These are phyloP conservation scores for Solanum stenotomum DNA, from an alignment of 257 asterid genomes.

Conservation along the genomic window DNA sequence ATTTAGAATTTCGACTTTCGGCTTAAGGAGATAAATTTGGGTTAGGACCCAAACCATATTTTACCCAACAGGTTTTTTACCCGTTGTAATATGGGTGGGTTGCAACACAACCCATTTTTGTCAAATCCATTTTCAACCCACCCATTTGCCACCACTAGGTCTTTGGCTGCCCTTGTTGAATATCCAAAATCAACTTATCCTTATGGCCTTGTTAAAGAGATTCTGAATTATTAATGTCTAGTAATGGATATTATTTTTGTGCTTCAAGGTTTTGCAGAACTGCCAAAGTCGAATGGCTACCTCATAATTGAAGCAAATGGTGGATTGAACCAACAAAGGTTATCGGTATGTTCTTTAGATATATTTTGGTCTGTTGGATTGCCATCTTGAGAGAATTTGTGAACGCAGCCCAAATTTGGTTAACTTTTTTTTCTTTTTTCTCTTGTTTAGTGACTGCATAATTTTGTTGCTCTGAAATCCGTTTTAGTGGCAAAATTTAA, in stretches of 20 bases:
- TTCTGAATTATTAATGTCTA: background rate
- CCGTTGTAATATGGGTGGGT: background rate
- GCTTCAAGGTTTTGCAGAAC: conserved; percentile 42
- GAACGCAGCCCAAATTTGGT: background rate
- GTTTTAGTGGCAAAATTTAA: background rate
- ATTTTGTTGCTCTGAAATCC: background rate
- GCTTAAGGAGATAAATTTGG: background rate
- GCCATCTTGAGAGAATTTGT: background rate
- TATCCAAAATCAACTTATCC: background rate
- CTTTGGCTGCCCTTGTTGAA: background rate
- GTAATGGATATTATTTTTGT: conserved; percentile 9
- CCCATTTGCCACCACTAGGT: background rate
- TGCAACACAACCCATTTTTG: background rate
- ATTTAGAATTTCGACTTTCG: background rate
- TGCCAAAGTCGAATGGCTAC: conserved; percentile 76
- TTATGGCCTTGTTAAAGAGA: background rate
- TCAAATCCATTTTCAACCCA: background rate
- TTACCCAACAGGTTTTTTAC: background rate
- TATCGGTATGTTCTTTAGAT: conserved; percentile 63
- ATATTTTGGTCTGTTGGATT: background rate
- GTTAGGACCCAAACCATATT: background rate
- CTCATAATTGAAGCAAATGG: conserved; percentile 98
- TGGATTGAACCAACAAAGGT: conserved; percentile 94
- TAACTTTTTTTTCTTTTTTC: background rate
- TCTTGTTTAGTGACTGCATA: background rate